phyloP scores from a whole-genome alignment of 106 monocot species.

The Acanthochlamys bracteata region DNA sequence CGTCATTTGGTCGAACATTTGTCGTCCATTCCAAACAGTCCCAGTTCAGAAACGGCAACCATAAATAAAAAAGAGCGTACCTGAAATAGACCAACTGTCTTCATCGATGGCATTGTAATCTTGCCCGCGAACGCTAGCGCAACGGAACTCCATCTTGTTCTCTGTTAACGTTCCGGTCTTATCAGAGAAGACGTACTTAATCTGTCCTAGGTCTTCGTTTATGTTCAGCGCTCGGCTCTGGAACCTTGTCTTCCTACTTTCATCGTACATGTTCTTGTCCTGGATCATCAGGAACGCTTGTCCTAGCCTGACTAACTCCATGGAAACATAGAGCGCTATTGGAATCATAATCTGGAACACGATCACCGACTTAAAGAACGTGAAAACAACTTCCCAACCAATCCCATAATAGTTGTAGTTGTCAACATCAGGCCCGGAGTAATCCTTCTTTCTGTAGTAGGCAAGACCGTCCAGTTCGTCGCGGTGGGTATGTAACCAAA shows the following conservation, averaged over 20 bases:
- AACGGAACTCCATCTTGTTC: constrained; percentile 93
- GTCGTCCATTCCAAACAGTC: too few relatives aligned
- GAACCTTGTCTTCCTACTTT: constrained; percentile 33
- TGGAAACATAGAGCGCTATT: constrained; percentile 78
- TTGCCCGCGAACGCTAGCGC: constrained; percentile 44
- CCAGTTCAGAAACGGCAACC: not conserved
- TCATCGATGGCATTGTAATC: constrained; percentile 37
- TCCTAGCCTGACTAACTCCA: constrained; percentile 78
- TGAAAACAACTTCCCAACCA: constrained; percentile 45
- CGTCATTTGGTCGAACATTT: too few relatives aligned
- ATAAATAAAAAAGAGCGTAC: not conserved
- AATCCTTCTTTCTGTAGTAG: constrained; percentile 27
- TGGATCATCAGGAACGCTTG: constrained; percentile 84
- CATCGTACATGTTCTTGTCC: constrained; percentile 52
- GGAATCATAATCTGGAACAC: constrained; percentile 84
- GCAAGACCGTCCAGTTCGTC: constrained; percentile 22
- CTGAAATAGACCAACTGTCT: not conserved
- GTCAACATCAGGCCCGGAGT: constrained; percentile 3
- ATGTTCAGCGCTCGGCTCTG: constrained; percentile 92
- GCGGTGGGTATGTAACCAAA: constrained; percentile 25
- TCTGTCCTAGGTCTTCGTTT: constrained; percentile 93
- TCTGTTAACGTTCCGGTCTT: constrained; percentile 92
- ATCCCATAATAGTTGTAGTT: constrained; percentile 56
- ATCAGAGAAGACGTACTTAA: constrained; percentile 91
- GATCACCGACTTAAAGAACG: constrained; percentile 64